These are phyloP conservation scores for Trifolium subterraneum DNA, from an alignment of 306 rosid genomes.

Conservation along the genomic window DNA sequence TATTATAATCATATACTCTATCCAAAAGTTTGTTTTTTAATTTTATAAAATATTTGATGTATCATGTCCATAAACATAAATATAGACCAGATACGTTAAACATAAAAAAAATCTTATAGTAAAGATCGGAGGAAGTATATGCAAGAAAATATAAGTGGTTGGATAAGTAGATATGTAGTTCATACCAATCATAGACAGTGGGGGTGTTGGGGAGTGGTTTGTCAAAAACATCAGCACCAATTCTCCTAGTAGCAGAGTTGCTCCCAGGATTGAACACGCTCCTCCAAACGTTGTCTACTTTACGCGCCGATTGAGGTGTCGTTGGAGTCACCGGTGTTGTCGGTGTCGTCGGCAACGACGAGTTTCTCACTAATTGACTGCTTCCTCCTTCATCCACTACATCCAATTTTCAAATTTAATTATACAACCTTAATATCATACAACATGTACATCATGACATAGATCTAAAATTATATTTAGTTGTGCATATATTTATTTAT, in stretches of 20 bases:
- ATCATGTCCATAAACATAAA: too few species aligned
- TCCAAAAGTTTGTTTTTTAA: too few species aligned
- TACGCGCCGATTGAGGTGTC: conserved; percentile 66
- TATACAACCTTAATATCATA: neutral
- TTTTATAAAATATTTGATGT: too few species aligned
- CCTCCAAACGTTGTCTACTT: conserved; percentile 92
- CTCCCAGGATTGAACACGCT: conserved; percentile 97
- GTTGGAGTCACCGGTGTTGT: conserved; percentile 66
- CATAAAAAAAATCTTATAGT: too few species aligned
- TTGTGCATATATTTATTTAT: neutral
- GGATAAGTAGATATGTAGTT: too few species aligned
- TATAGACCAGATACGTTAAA: too few species aligned
- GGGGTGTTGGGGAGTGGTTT: conserved; percentile 89
- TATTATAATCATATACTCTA: too few species aligned
- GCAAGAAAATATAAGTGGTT: too few species aligned
- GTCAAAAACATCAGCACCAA: conserved; percentile 76
- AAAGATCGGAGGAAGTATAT: too few species aligned
- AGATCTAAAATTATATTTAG: neutral
- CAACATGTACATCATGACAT: neutral
- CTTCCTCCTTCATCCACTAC: conserved; percentile 51
- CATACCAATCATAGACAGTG: conserved; percentile 74
- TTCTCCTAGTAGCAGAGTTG: conserved; percentile 67
- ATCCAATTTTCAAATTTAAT: neutral
- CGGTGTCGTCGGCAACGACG: conserved; percentile 64
- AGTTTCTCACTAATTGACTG: conserved; percentile 48